Conservation (phyloP, 345 rosid genomes). For the Fremontodendron californicum region DNA sequence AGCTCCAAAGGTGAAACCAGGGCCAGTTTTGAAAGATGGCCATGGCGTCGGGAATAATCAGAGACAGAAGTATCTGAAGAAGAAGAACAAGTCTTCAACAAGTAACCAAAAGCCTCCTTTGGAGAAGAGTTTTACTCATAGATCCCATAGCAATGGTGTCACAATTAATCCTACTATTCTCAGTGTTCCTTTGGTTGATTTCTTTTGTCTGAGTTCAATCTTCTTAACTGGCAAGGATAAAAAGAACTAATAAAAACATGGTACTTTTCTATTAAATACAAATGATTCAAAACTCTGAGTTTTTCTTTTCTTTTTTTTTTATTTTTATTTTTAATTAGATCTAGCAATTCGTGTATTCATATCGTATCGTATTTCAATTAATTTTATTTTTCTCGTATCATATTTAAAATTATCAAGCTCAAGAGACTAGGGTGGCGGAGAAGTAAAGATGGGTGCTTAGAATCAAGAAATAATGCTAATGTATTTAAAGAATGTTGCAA, state of each 20-base stretch:
- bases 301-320: no score
- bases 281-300: not conserved
- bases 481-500: not conserved
- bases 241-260: conserved; percentile 1
- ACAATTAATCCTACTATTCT: conserved; percentile 62
- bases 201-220: conserved; percentile 62
- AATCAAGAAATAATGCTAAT: not conserved
- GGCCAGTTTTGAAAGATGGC: no score
- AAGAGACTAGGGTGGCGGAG: not conserved
- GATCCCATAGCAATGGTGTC: conserved; percentile 43
- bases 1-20: conserved; percentile 27
- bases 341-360: no score
- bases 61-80: no score
- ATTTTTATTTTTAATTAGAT: no score
- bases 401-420: not conserved
- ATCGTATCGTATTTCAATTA: no score
- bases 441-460: not conserved
- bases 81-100: conserved; percentile 11
- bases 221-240: conserved; percentile 56
- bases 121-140: conserved; percentile 36
- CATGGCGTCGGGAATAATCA: conserved; percentile 11
- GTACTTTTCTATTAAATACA: not conserved
- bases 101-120: conserved; percentile 57
- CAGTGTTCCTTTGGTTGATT: conserved; percentile 56
- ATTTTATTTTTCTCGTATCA: no score